Base-by-base conservation (phyloP, 352 stramenopile species). In the Globisporangium middletonii region DNA sequence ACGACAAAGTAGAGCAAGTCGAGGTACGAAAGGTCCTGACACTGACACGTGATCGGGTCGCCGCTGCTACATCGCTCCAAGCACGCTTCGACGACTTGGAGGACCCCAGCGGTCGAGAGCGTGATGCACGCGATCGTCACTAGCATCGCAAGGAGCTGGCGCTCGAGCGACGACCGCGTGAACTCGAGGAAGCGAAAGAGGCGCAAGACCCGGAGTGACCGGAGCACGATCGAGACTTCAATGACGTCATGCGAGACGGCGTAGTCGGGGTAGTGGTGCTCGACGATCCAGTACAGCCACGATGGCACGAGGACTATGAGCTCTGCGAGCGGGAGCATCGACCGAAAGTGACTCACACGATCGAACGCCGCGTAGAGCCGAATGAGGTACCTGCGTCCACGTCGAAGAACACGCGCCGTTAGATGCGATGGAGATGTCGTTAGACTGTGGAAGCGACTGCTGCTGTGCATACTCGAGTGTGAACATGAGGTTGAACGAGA, bases 1-100 rank as follows among this genome's bases (percentile, higher is more conserved):
- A 92, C 72, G 19, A 88, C 79, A 57, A 90, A 90, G 63, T 92
- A 92, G 27, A 92, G 69, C 59, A 88, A 77, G 53, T 92, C 75
- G 33, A 88, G 69, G 59, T 86, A 89, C 16, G 72, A 73, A 19
- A 87, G 66, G 52, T 86, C 69, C 16, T 83, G 77, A 50, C 83
- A 92, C 18, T 66, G 65, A 54, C 74, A 85, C 35, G 52, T 45
- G 0, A 56, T 51, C 16, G 56, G 37, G 1, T 80, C 64, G 6
- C 53, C 54, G 16, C 62, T 52, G 16, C 62, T 52, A 57, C 58
- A 83, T 19, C 4, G 26, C 11, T 19, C 50, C 3, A 66, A 52
- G 55, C 80, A 92, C 37, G 83, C 68, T 35, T 92, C 83, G 28
- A 83, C 69, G 23, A 83, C 75, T 51, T 92, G 80, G 4, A 92